A percentile compares a stretch with the other conserved stretches of the same genome.
Evolutionary conservation across 2,329 filamentous ascomycete species (phyloP).

Genomic region (Aspergillus cejpii): DNA sequence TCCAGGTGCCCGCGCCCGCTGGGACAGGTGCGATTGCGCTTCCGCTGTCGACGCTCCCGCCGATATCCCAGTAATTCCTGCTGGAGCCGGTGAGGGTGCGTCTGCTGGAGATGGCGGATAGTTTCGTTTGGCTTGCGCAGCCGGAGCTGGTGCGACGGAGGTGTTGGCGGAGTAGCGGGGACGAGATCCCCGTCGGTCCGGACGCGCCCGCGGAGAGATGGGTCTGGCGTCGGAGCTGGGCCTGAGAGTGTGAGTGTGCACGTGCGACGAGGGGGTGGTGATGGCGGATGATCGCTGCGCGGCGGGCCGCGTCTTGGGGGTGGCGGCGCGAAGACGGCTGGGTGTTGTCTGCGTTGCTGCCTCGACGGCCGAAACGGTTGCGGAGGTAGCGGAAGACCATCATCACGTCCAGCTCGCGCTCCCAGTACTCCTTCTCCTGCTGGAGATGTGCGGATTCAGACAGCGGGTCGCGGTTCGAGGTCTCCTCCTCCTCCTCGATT

Average conservation of each 20-base stretch:
- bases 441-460: conserved; percentile 43
- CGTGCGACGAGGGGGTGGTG: conserved; percentile 79
- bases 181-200: conserved; percentile 24
- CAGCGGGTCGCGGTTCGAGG: conserved; percentile 20
- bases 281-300: conserved; percentile 76
- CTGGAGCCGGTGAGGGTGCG: conserved; percentile 56
- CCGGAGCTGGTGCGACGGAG: conserved; percentile 52
- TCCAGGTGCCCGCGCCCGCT: conserved; percentile 69
- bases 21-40: conserved; percentile 63
- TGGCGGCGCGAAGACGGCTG: conserved; percentile 31
- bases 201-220: conserved; percentile 28
- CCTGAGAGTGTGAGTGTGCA: conserved; percentile 39
- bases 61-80: conserved; percentile 88
- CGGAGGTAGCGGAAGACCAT: conserved; percentile 85
- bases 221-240: conserved; percentile 50
- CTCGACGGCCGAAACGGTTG: conserved; percentile 60
- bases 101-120: conserved; percentile 62
- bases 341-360: conserved; percentile 31
- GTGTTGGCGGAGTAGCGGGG: conserved; percentile 39
- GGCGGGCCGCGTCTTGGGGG: conserved; percentile 61
- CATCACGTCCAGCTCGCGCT: conserved; percentile 81
- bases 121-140: conserved; percentile 80
- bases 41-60: conserved; percentile 69
- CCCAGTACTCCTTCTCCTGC: conserved; percentile 73
- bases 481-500: conserved; percentile 54